A percentile compares a stretch with the other conserved stretches of the same genome.
Conservation (phyloP, 345 rosid genomes). For the thale cress (Arabidopsis thaliana) region TAIR10.1 NC_003075.7:5994501-5995000, state of each 20-base stretch:
- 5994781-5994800: conserved; percentile 7
- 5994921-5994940: not conserved
- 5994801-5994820: conserved; percentile 34
- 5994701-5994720: conserved; percentile 8
- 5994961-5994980: conserved; percentile 14
- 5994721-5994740: conserved; percentile 23
- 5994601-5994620: too few relatives aligned
- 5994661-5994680: too few relatives aligned
- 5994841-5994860: conserved; percentile 46
- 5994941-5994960: conserved; percentile 6
- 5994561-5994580: too few relatives aligned
- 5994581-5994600: too few relatives aligned
- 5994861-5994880: conserved; percentile 45
- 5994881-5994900: conserved; percentile 33
- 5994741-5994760: conserved; percentile 33
- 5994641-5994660: too few relatives aligned
- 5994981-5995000: not conserved
- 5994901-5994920: conserved; percentile 31
- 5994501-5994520: conserved; percentile 14
- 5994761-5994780: not conserved
- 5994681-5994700: not conserved
- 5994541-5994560: not conserved
- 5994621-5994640: too few relatives aligned
- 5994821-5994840: conserved; percentile 49
- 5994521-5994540: not conserved